Evolutionary conservation across 2,329 filamentous ascomycete genomes (phyloP).

Genomic region (Dryadomyces quercivorus): DNA sequence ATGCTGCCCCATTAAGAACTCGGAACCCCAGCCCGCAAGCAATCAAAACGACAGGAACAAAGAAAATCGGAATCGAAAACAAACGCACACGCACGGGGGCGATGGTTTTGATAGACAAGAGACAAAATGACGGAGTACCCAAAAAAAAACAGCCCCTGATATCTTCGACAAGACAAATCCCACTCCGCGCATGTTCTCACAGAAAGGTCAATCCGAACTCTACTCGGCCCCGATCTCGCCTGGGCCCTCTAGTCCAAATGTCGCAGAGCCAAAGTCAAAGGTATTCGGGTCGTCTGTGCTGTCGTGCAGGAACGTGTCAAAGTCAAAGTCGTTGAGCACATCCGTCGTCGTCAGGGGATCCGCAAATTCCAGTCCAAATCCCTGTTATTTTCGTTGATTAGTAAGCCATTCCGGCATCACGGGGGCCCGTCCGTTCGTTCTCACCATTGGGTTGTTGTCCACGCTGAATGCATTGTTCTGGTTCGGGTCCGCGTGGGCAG

Average conservation of each 20-base stretch:
- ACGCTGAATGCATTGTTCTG: constrained; percentile 32
- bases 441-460: constrained; percentile 28
- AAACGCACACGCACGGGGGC: background rate
- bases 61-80: background rate
- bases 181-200: background rate
- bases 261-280: constrained; percentile 42
- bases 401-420: background rate
- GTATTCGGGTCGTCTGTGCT: constrained; percentile 33
- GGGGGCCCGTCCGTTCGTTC: too few species aligned
- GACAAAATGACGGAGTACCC: background rate
- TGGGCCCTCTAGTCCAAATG: constrained; percentile 40
- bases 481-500: constrained; percentile 32
- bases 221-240: constrained; percentile 32
- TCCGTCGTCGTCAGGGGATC: constrained; percentile 41
- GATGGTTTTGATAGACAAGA: background rate
- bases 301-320: constrained; percentile 55
- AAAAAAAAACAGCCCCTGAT: background rate
- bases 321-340: constrained; percentile 55
- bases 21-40: background rate
- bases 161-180: too few species aligned
- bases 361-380: constrained; percentile 42
- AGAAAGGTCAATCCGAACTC: background rate
- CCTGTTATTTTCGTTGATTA: constrained; percentile 15
- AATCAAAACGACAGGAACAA: background rate
- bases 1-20: background rate